Evolutionary conservation across 306 rosid genomes (phyloP).

Genomic region (Prunus dulcis): DNA sequence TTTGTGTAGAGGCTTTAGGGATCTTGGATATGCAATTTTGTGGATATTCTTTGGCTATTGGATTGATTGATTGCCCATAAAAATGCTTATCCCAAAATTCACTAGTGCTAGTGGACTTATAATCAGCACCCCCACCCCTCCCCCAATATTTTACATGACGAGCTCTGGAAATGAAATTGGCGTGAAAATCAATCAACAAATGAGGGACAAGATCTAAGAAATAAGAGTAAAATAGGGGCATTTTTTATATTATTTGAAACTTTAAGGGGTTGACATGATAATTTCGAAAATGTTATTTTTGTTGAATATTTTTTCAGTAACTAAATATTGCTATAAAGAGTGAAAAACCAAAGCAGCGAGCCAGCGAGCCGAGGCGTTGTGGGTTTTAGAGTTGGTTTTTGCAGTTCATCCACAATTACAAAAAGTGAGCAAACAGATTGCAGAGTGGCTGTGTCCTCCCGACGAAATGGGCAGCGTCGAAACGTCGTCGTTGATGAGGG

Average conservation of each 20-base stretch:
- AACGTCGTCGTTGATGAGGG: slow-evolving; percentile 39
- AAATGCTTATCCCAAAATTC: background rate
- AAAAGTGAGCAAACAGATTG: background rate
- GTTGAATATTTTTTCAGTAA: background rate
- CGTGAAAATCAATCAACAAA: background rate
- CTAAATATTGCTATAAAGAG: background rate
- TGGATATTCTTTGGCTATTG: background rate
- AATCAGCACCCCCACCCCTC: background rate
- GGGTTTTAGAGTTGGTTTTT: background rate
- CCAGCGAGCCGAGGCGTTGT: background rate
- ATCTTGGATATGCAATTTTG: background rate
- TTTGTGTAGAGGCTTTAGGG: background rate
- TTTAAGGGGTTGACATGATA: background rate
- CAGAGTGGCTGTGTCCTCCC: background rate
- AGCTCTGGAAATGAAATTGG: background rate
- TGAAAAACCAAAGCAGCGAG: background rate
- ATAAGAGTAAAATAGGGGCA: background rate
- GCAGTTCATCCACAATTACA: background rate
- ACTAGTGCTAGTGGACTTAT: background rate
- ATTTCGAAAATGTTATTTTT: background rate
- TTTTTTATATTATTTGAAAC: background rate
- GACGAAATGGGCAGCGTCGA: slow-evolving; percentile 14
- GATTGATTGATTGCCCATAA: background rate
- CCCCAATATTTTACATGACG: background rate
- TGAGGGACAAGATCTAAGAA: background rate